A percentile compares a stretch with the other conserved stretches of the same genome.
These are phyloP conservation scores for Ogataea populi-albae DNA, from an alignment of 805 yeast species.

Conservation along the genomic window DNA sequence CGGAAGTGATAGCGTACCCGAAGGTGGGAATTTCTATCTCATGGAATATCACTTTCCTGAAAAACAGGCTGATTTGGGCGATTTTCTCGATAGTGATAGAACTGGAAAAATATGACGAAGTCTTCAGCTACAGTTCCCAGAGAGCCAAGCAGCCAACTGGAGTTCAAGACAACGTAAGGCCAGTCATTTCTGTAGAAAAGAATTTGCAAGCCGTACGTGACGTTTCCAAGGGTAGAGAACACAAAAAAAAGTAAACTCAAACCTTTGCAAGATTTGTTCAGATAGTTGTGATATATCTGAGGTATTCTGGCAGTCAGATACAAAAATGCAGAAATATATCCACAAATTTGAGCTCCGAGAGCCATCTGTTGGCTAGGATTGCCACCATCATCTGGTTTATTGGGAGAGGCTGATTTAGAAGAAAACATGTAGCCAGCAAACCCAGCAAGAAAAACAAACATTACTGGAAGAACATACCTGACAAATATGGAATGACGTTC, in stretches of 20 bases:
- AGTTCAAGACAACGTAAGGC: conserved; percentile 56
- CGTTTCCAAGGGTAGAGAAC: conserved; percentile 70
- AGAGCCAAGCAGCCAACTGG: conserved; percentile 78
- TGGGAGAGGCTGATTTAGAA: conserved; percentile 28
- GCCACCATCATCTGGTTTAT: conserved; percentile 13
- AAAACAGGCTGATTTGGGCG: conserved; percentile 5
- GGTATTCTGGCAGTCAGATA: conserved; percentile 76
- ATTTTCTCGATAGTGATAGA: conserved; percentile 53
- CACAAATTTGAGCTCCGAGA: conserved; percentile 63
- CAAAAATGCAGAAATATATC: conserved; percentile 65
- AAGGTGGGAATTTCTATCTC: too few species aligned
- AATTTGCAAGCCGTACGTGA: conserved; percentile 74
- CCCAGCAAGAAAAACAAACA: conserved; percentile 64
- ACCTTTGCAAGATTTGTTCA: conserved; percentile 78
- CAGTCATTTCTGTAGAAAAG: conserved; percentile 61
- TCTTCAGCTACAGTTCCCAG: conserved; percentile 77
- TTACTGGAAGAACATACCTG: conserved; percentile 55
- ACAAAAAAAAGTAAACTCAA: conserved; percentile 78
- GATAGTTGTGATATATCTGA: conserved; percentile 78
- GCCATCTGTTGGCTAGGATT: conserved; percentile 29
- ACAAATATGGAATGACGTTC: conserved; percentile 44
- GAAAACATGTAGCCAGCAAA: conserved; percentile 55
- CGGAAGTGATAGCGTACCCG: too few species aligned
- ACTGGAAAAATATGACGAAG: conserved; percentile 60
- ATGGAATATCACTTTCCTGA: conserved; percentile 9